A percentile compares a stretch with the other conserved stretches of the same genome.
Evolutionary conservation across 2,329 filamentous ascomycete genomes (phyloP).

Genomic region (Gyromitra esculenta): DNA sequence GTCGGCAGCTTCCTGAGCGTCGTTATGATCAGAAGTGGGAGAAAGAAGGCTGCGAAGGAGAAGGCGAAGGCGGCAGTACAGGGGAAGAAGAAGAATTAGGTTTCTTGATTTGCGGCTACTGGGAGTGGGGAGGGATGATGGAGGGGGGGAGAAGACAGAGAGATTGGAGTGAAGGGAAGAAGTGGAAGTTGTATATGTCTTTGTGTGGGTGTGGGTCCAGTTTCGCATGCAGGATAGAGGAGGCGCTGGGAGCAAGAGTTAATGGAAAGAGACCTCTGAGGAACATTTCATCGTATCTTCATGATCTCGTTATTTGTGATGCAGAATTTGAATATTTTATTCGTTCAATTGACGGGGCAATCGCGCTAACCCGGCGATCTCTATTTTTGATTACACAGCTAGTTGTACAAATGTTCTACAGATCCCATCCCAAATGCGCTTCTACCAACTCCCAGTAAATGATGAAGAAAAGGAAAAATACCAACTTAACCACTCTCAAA

Average conservation of each 20-base stretch:
- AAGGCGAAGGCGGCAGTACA: slow-evolving; percentile 73
- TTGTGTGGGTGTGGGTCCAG: not conserved
- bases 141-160: not conserved
- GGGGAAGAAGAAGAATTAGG: slow-evolving; percentile 75
- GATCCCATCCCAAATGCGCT: not conserved
- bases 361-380: slow-evolving; percentile 2
- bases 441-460: slow-evolving; percentile 4
- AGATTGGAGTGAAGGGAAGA: not conserved
- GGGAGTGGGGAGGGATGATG: not conserved
- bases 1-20: slow-evolving; percentile 95
- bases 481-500: slow-evolving; percentile 1
- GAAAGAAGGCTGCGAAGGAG: slow-evolving; percentile 95
- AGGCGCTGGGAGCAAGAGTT: not conserved
- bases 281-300: not conserved
- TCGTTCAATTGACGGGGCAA: not conserved
- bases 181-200: slow-evolving; percentile 38
- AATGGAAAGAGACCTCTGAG: slow-evolving; percentile 4
- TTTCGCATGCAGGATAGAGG: slow-evolving; percentile 9
- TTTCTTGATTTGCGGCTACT: not conserved
- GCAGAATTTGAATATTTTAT: not conserved
- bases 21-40: slow-evolving; percentile 98
- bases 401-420: slow-evolving; percentile 6
- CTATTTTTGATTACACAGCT: slow-evolving; percentile 14
- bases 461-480: not conserved
- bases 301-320: not conserved